Base-by-base conservation (phyloP, 192 early-diverging fungal genomes). In the Backusella australiensis region DNA sequence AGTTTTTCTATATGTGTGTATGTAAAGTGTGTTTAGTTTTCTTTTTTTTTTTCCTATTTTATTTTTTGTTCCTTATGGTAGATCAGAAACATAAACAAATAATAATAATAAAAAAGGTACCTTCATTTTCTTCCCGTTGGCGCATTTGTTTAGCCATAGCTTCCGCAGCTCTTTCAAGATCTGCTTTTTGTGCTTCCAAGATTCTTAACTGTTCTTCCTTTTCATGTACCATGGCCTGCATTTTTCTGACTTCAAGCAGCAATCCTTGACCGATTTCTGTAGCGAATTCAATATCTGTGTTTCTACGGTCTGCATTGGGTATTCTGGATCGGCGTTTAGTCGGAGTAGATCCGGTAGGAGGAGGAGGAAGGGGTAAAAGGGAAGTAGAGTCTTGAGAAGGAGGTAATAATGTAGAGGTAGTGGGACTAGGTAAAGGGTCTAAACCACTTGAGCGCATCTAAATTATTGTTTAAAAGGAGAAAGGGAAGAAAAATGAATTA, bases 71-170 rank as follows among this genome's bases (percentile, higher is more conserved):
- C 29, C 44, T 19, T n/a, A 4, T 46, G 19, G 44, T 19, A 65
- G 21, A 77, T 53, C 44, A 12, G 34, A 29, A 34, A 26, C 19
- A 59, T 23, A 59, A 4, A 19, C 29, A 72, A 7, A 46, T 1
- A 63, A 67, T 29, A 29, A 29, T 29, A 72, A 38, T 53, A 53
- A 77, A 53, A 63, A 41, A 72, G 29, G 63, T 85, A 90, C 89
- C 87, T 83, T 90, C 86, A 69, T 72, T 83, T 73, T 90, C 89
- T 77, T 90, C 86, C 11, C 83, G 81, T 42, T 84, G 80, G 23
- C 86, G 78, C 17, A 88, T 65, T 69, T 88, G 84, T 66, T 86
- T 87, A 52, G 81, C 75, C 63, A 87, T 75, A 1, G 77, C 71
- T 56, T 90, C 89, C 68, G 83, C 81, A 39, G 77, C 79, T 34